Evolutionary conservation across 495 filamentous ascomycete genomes (phyloP).

Genomic region (Xylaria venustula): DNA sequence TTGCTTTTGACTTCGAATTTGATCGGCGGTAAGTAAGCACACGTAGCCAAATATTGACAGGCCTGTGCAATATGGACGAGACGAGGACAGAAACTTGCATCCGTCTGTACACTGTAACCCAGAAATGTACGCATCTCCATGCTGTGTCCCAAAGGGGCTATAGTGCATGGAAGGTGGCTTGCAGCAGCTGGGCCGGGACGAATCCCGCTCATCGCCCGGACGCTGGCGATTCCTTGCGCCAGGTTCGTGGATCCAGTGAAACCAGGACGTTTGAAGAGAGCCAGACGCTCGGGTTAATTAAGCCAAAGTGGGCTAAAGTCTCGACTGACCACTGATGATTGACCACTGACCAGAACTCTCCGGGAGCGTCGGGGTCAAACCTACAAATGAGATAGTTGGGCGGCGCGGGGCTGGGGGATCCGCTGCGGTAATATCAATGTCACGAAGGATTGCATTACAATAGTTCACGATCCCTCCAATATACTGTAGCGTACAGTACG

Average conservation of each 20-base stretch:
- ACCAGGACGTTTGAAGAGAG: conserved; percentile 3
- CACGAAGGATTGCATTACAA: background rate
- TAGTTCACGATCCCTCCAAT: background rate
- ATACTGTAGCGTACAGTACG: background rate
- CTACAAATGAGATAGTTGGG: background rate
- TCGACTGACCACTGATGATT: conserved; percentile 3
- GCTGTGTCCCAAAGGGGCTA: conserved; percentile 1
- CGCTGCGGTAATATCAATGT: background rate
- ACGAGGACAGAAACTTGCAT: background rate
- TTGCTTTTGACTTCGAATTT: background rate
- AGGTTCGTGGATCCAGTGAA: conserved; percentile 18
- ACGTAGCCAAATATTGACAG: background rate
- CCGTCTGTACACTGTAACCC: background rate
- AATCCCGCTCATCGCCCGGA: conserved; percentile 13
- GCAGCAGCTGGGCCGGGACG: conserved; percentile 12
- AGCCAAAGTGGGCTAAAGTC: background rate
- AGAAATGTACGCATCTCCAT: background rate
- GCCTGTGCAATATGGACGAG: background rate
- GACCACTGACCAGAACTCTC: background rate
- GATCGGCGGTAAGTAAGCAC: background rate
- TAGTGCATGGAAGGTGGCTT: conserved; percentile 17
- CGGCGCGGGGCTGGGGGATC: background rate
- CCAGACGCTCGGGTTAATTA: conserved; percentile 16
- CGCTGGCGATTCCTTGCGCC: conserved; percentile 13
- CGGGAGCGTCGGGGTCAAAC: conserved; percentile 4